phyloP scores from a whole-genome alignment of 306 rosid genomes.

The Dryas drummondii region DNA sequence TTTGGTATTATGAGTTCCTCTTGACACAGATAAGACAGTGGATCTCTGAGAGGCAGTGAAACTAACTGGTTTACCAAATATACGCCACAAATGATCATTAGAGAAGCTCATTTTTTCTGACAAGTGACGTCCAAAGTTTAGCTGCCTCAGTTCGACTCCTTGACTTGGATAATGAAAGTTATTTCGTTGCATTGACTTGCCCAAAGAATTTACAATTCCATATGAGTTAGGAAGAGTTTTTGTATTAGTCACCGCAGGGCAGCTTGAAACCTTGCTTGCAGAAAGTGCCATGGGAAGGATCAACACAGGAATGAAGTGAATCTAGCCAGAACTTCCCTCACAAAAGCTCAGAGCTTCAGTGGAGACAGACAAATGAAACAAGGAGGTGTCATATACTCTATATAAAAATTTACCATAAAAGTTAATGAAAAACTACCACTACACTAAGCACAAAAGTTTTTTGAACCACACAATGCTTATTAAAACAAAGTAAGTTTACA shows the following conservation, averaged over 20 bases:
- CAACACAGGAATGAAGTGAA: slow-evolving; percentile 31
- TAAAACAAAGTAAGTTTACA: background rate
- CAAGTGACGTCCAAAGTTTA: slow-evolving; percentile 33
- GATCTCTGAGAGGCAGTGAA: slow-evolving; percentile 43
- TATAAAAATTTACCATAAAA: background rate
- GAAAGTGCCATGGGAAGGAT: slow-evolving; percentile 59
- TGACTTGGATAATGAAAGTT: slow-evolving; percentile 40
- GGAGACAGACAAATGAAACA: slow-evolving; percentile 23
- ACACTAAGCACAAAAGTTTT: slow-evolving; percentile 8
- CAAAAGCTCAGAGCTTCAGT: slow-evolving; percentile 35
- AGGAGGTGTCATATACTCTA: slow-evolving; percentile 22
- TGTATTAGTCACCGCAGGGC: slow-evolving; percentile 51
- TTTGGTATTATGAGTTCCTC: slow-evolving; percentile 56
- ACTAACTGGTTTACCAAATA: slow-evolving; percentile 45
- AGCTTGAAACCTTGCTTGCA: slow-evolving; percentile 61
- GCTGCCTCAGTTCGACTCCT: slow-evolving; percentile 42
- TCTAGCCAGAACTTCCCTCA: slow-evolving; percentile 35
- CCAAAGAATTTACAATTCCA: slow-evolving; percentile 37
- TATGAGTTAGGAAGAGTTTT: slow-evolving; percentile 43
- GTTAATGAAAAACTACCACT: background rate
- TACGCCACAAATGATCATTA: slow-evolving; percentile 33
- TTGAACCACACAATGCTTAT: slow-evolving; percentile 4
- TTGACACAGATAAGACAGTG: slow-evolving; percentile 48
- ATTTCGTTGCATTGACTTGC: slow-evolving; percentile 43
- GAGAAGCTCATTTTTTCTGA: slow-evolving; percentile 35